A percentile compares a stretch with the other conserved stretches of the same genome.
Conservation (phyloP, 1,284 basidiomycete genomes). For the Pisolithus thermaeus region DNA sequence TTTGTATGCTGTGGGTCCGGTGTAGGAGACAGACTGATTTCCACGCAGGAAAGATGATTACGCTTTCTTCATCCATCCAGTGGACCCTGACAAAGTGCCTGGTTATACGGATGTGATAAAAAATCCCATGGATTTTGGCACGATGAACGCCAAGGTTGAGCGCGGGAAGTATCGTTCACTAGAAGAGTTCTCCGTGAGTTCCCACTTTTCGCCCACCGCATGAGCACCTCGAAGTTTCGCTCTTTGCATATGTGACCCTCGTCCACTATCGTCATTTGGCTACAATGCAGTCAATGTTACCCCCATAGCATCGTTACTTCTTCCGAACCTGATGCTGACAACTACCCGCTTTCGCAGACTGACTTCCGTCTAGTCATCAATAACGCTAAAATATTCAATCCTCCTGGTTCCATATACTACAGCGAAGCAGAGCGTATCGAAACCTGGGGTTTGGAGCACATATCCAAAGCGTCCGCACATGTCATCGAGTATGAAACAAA, state of each 20-base stretch:
- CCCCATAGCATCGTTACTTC: not conserved
- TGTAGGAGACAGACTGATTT: not conserved
- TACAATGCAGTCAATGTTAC: not conserved
- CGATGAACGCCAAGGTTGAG: constrained; percentile 63
- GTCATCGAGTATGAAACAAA: constrained; percentile 77
- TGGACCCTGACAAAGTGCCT: constrained; percentile 57
- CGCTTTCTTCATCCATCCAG: constrained; percentile 75
- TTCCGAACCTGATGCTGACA: not conserved
- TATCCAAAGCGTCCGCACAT: constrained; percentile 57
- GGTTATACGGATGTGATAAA: constrained; percentile 67
- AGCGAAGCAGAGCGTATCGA: constrained; percentile 68
- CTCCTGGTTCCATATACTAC: constrained; percentile 63
- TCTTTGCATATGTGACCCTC: not conserved
- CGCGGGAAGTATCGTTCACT: constrained; percentile 65
- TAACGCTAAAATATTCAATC: constrained; percentile 73
- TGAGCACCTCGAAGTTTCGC: not conserved
- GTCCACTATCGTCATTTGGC: not conserved
- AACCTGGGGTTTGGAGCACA: constrained; percentile 63
- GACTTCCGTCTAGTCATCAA: constrained; percentile 67
- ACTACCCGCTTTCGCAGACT: constrained; percentile 33
- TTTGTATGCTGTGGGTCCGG: constrained; percentile 3
- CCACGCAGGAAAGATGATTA: constrained; percentile 73
- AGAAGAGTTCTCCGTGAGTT: constrained; percentile 66
- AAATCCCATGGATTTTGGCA: constrained; percentile 79
- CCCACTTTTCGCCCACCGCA: not conserved